Conservation (phyloP, 1,284 basidiomycete species). For the Leccinum pachyderme region DNA sequence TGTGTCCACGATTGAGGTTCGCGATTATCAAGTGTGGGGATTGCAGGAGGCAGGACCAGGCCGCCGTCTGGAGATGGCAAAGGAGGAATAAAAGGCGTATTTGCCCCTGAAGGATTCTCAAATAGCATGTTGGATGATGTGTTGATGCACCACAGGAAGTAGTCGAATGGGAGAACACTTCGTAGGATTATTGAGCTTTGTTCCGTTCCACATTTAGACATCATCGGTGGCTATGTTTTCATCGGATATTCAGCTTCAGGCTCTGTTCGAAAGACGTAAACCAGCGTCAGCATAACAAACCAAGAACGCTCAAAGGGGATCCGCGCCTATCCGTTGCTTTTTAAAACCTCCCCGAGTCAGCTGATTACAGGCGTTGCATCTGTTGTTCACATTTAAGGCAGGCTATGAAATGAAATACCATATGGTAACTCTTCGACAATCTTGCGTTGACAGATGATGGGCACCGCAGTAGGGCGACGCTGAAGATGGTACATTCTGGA, state of each 20-base stretch:
- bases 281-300: background rate
- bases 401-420: slow-evolving; percentile 22
- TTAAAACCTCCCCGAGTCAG: background rate
- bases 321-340: background rate
- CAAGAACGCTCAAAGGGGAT: background rate
- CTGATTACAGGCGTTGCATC: background rate
- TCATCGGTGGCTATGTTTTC: slow-evolving; percentile 29
- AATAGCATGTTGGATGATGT: slow-evolving; percentile 22
- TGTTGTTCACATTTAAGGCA: slow-evolving; percentile 2
- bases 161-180: slow-evolving; percentile 1
- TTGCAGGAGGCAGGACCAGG: slow-evolving; percentile 24
- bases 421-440: background rate
- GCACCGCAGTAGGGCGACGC: background rate
- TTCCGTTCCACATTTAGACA: slow-evolving; percentile 4
- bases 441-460: background rate
- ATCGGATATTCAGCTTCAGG: background rate
- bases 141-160: background rate
- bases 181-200: slow-evolving; percentile 2
- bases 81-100: slow-evolving; percentile 34
- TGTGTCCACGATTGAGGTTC: slow-evolving; percentile 28
- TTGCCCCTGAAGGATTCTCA: slow-evolving; percentile 31
- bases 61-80: slow-evolving; percentile 30
- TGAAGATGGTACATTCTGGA: background rate
- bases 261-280: background rate
- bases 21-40: slow-evolving; percentile 26